phyloP scores from a whole-genome alignment of 371 early-diverging fungal species.

The Mortierella sp. region DNA sequence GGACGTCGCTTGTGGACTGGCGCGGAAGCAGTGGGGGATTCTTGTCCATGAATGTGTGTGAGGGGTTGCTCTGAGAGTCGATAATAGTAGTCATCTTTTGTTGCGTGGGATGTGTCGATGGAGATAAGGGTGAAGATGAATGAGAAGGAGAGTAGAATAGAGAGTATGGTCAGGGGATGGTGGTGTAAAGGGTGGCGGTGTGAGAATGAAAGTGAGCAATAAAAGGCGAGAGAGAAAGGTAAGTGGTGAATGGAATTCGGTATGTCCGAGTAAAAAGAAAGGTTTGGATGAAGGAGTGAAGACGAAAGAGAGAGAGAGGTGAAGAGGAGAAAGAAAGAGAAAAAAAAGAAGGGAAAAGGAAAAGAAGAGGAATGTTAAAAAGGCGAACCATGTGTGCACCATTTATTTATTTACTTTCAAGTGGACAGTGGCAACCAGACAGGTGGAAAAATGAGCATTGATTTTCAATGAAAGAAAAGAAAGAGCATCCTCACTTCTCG shows the following conservation, averaged over 20 bases:
- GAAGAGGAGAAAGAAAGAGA: neutral
- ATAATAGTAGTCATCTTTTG: conserved; percentile 20
- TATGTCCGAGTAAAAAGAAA: neutral
- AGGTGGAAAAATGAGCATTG: no score
- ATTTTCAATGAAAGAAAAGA: no score
- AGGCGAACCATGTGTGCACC: neutral
- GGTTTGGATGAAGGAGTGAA: neutral
- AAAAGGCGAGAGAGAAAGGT: neutral
- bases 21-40: conserved; percentile 50
- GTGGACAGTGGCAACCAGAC: neutral
- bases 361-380: neutral
- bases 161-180: neutral
- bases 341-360: neutral
- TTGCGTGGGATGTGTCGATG: neutral
- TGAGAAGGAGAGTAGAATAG: neutral
- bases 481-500: no score
- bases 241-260: neutral
- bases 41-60: conserved; percentile 45
- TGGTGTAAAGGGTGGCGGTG: neutral
- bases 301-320: no score
- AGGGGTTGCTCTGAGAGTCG: conserved; percentile 10
- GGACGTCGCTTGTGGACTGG: conserved; percentile 49
- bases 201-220: neutral
- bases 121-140: neutral
- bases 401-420: neutral